Evolutionary conservation across 148 eudicot species (phyloP).

Genomic region (Rhododendron kiyosumense): DNA sequence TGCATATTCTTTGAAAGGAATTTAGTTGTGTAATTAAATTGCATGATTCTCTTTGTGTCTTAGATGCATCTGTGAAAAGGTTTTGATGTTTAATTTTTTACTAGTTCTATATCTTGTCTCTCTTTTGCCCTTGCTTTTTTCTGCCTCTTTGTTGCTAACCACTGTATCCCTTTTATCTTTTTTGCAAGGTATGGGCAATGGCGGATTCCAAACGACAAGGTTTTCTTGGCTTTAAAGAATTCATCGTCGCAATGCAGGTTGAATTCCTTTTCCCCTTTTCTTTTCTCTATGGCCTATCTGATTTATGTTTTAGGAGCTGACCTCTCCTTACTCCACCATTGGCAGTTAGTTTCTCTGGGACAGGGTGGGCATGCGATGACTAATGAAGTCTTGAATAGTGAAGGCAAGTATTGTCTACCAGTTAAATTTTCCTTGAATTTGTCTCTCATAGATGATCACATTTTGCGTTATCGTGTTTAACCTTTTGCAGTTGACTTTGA

Average conservation of each 20-base stretch:
- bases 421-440: constrained; percentile 2
- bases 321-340: constrained; percentile 1
- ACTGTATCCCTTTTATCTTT: not conserved
- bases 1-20: not conserved
- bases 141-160: not conserved
- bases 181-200: constrained; percentile 76
- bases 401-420: constrained; percentile 25
- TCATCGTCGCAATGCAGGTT: constrained; percentile 94
- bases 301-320: constrained; percentile 10
- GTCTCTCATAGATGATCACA: not conserved
- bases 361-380: constrained; percentile 70
- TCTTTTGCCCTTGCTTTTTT: not conserved
- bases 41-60: not conserved
- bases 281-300: not conserved
- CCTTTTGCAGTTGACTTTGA: constrained; percentile 62
- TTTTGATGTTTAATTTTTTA: not conserved
- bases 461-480: not conserved
- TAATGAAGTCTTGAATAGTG: constrained; percentile 41
- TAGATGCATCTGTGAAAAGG: not conserved
- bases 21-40: not conserved
- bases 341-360: constrained; percentile 76
- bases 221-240: constrained; percentile 79
- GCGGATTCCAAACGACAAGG: constrained; percentile 94
- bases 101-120: not conserved
- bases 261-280: not conserved